Base-by-base conservation (phyloP, 1,284 basidiomycete genomes). In the Naganishia sp. region DNA sequence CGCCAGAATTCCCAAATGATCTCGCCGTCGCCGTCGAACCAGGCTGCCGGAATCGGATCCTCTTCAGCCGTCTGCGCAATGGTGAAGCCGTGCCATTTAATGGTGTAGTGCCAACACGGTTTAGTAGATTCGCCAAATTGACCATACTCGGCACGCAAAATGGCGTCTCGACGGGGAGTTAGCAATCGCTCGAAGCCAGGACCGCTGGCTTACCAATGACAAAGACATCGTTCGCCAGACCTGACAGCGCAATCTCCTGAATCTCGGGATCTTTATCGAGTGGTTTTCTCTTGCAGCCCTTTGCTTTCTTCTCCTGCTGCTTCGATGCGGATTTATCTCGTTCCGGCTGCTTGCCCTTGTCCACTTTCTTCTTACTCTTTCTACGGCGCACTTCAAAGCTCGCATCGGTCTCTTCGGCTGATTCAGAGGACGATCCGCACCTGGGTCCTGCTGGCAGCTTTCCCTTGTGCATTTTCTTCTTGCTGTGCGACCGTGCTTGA, bases 71-170 rank as follows among this genome's bases (percentile, higher is more conserved):
- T 63, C 36, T 67, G 54, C 1, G 45, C 48, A 23, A 63, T 55
- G 39, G 61, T 55, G 31, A 56, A 64, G 39, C 66, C 66, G 59
- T 63, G 59, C 65, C 65, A 67, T 55, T 57, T 55, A 31, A 50
- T 46, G 21, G 49, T 59, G 43, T 66, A 66, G 6, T 36, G n/a
- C 64, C 64, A 66, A 25, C 21, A 46, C 46, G 45, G 28, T 16
- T 52, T 46, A 9, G 23, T 16, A 16, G 50, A 45, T 43, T 33
- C 61, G 50, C 44, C 18, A 31, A 36, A 45, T 25, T 31, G 31
- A 36, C 49, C 52, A 28, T 45, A 54, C 21, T 54, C 52, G 28
- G 61, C 61, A n/a, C 48, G 33, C 25, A 64, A 43, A 25, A 64
- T 64, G 13, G 50, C 61, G 25, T 64, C 61, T 55, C 36, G 9